Base-by-base conservation (phyloP, 2,329 filamentous ascomycete species). In the Nigrospora sphaerica region DNA sequence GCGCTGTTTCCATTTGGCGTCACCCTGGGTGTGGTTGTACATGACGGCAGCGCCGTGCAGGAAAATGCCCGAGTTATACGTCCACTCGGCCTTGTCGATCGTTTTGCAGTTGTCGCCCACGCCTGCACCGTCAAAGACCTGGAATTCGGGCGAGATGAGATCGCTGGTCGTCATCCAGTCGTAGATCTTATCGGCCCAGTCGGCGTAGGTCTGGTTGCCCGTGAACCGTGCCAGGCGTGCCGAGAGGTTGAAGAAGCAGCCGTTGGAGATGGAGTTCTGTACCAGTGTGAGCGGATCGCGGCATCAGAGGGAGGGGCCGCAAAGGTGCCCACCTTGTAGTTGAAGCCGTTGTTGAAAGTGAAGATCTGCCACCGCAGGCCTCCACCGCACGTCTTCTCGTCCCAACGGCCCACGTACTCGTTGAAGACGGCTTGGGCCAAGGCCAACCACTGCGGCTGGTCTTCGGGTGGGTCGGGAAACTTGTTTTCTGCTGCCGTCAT, bases 331-430 rank as follows among this genome's bases (percentile, higher is more conserved):
- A 49, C 58, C 57, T 74, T 70, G 57, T 71, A 71, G 46, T 64
- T 58, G 49, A 65, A 69, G 16, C 81, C 81, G 31, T 63, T 71
- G 55, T 83, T 81, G 54, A 72, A 75, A 2, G 73, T 64, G 61
- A 75, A 81, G 43, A 85, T 78, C 63, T 86, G 83, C 83, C 83
- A 86, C 51, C 76, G 73, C 51, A 87, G 57, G 5, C 83, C 83
- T 45, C 82, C 81, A 40, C 68, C 70, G 57, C 83, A 86, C 1
- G 71, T 70, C 0, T 60, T 53, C 1, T 58, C 66, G 53, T 85
- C 76, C 72, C 78, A 82, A 18, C 80, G 70, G 33, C 77, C 71
- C 1, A 73, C 74, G 56, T 85, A 80, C 5, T 75, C 76, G 56
- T 83, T 80, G 61, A 83, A 86, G 0, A 83, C 79, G 3, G 76